A percentile compares a stretch with the other conserved stretches of the same genome.
These are phyloP conservation scores for Meira miltonrushii DNA, from an alignment of 1,284 basidiomycete species.

Conservation along the genomic window DNA sequence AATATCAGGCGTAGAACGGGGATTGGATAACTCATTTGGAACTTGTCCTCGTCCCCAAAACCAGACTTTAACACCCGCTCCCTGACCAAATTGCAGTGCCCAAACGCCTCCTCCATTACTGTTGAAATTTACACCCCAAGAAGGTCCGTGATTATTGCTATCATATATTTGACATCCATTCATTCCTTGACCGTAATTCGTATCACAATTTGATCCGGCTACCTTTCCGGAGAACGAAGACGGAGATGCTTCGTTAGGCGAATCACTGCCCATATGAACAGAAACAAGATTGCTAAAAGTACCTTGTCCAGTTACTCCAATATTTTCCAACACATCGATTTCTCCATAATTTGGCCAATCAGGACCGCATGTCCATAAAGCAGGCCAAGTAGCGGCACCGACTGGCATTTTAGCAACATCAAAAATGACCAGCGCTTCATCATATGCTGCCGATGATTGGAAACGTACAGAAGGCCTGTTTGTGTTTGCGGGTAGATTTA, in stretches of 20 bases:
- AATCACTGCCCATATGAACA: too few relatives aligned
- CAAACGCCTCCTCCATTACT: slow-evolving; percentile 14
- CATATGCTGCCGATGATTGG: slow-evolving; percentile 28
- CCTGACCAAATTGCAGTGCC: slow-evolving; percentile 11
- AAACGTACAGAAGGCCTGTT: slow-evolving; percentile 26
- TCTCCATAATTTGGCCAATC: slow-evolving; percentile 11
- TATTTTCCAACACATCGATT: slow-evolving; percentile 10
- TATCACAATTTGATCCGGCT: slow-evolving; percentile 1
- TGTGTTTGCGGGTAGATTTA: slow-evolving; percentile 1
- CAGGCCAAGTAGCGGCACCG: slow-evolving; percentile 43
- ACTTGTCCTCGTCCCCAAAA: slow-evolving; percentile 10
- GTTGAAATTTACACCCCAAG: slow-evolving; percentile 8
- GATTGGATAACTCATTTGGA: slow-evolving; percentile 3
- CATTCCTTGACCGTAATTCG: background rate
- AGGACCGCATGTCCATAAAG: slow-evolving; percentile 32
- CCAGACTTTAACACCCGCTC: slow-evolving; percentile 11
- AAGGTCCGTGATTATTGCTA: slow-evolving; percentile 3
- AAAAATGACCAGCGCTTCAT: slow-evolving; percentile 31
- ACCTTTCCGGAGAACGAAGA: too few relatives aligned
- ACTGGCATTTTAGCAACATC: slow-evolving; percentile 37
- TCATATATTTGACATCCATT: slow-evolving; percentile 2
- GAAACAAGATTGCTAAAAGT: too few relatives aligned
- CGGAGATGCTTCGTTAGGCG: too few relatives aligned
- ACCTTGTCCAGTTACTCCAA: background rate
- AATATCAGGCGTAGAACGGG: background rate